Base-by-base conservation (phyloP, 768 basidiomycete species). In the Mycena leptocephala region DNA sequence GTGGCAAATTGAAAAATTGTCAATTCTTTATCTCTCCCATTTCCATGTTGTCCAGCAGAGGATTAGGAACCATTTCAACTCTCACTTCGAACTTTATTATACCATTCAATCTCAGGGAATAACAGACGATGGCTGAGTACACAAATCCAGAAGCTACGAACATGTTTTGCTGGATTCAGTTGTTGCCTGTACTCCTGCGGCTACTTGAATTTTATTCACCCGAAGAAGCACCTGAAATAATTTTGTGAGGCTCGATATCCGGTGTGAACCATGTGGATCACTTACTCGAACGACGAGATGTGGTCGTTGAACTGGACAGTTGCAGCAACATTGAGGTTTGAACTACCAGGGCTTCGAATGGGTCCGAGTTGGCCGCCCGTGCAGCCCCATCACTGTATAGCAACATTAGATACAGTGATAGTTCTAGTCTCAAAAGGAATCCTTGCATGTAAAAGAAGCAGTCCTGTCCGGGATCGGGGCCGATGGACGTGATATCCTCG, bases 221-320 rank as follows among this genome's bases (percentile, higher is more conserved):
- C 61, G 18, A 62, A 62, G 61, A 62, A 62, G 35, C 61, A 62
- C 61, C 61, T 62, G 61, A 62, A 37, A 28, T 37, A 7, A 24
- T 62, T n/a, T 20, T 5, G 61, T 39, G 7, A 39, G n/a, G 26
- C 22, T 37, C 22, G 3, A 28, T 35, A 62, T 37, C 61, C 35
- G 33, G 35, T 59, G 58, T 32, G 28, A 33, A 14, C 39, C 61
- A 62, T 41, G 24, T 62, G 39, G 35, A 28, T 62, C 55, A 41
- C 61, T 62, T 41, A 62, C 61, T 4, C 6, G 61, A 62, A 62
- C 61, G 35, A 62, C 33, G 61, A 39, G 61, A 64, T 24, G 26
- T 41, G n/a, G 39, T 64, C 62, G 39, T 64, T 64, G 62, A 64
- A 64, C 11, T 4, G 7, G 39, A 64, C 39, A 26, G 16, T 28